Evolutionary conservation across 1,284 basidiomycete genomes (phyloP).

Genomic region (Rhodotorula sp.): DNA sequence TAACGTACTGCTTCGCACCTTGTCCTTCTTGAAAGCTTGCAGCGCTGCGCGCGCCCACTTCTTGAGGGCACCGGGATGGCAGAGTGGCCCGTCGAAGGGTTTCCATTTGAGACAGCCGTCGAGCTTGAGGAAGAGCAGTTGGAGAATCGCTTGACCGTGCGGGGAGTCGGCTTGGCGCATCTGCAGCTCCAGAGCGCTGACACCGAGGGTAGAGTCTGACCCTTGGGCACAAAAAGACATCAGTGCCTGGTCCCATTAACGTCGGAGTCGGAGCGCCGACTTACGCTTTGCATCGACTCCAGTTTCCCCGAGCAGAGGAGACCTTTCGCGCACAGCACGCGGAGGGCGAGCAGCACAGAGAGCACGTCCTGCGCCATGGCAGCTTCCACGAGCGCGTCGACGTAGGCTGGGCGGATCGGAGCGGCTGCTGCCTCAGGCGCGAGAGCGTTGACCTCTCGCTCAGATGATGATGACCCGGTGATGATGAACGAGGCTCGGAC

Average conservation of each 20-base stretch:
- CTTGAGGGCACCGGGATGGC: background rate
- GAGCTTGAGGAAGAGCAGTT: background rate
- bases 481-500: background rate
- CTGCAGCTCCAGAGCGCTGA: background rate
- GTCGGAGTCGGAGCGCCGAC: background rate
- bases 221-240: too few relatives aligned
- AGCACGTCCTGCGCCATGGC: background rate
- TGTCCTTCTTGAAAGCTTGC: background rate
- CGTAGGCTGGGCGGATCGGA: background rate
- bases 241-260: accelerated
- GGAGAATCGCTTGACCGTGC: background rate
- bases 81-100: too few relatives aligned
- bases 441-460: background rate
- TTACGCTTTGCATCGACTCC: background rate
- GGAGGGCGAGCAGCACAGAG: background rate
- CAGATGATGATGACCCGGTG: background rate
- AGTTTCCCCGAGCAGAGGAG: background rate
- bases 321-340: background rate
- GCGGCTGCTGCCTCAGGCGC: background rate
- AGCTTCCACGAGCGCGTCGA: background rate
- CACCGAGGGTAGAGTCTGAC: background rate
- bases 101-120: background rate
- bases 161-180: background rate
- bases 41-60: background rate
- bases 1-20: background rate